These are phyloP conservation scores for Agrocybe praecox DNA, from an alignment of 768 basidiomycete genomes.

Conservation along the genomic window DNA sequence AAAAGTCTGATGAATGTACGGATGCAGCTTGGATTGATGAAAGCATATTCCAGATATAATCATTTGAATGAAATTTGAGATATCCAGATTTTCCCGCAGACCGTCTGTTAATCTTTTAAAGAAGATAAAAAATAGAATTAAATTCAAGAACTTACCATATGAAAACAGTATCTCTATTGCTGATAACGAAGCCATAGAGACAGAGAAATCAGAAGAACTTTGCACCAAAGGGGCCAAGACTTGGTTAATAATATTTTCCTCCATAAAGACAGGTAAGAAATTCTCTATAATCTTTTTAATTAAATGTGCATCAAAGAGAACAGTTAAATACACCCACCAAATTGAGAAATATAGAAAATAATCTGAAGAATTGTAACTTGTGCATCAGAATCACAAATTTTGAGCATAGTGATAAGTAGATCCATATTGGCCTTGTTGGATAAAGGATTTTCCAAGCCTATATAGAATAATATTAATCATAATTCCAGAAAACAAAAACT, in stretches of 20 bases:
- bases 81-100: conserved; percentile 2
- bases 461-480: neutral
- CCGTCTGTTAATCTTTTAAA: neutral
- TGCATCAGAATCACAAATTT: neutral
- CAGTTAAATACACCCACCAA: neutral
- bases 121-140: neutral
- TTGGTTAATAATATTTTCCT: neutral
- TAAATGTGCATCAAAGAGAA: neutral
- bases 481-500: too few species aligned
- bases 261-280: neutral
- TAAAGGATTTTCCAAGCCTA: neutral
- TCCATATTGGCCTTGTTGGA: neutral
- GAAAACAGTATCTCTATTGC: conserved; percentile 1
- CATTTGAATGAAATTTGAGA: neutral
- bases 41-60: neutral
- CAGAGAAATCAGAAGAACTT: conserved; percentile 2
- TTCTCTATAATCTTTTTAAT: neutral
- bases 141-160: neutral
- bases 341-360: neutral
- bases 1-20: conserved; percentile 1
- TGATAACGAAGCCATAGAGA: neutral
- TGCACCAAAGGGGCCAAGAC: neutral
- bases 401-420: neutral
- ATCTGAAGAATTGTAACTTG: conserved; percentile 3
- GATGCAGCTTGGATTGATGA: neutral